Evolutionary conservation across 768 basidiomycete species (phyloP), one percentile per base, ranked within the genome.

Genomic region (Phlebiopsis flavidoalba): DNA sequence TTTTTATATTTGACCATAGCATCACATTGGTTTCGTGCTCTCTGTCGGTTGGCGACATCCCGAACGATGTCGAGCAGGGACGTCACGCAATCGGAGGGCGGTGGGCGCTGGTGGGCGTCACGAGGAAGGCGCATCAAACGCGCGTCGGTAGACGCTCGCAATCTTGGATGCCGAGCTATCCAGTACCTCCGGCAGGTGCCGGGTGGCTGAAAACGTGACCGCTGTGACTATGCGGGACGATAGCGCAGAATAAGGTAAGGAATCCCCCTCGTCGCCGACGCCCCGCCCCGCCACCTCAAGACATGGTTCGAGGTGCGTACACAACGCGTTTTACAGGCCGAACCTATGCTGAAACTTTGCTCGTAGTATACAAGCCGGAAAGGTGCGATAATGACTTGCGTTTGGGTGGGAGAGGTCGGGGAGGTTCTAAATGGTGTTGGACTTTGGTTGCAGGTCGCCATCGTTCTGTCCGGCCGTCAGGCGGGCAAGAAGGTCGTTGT

Each of bases 401-500:
- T 37, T 62, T 47, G 26, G 37, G 51, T 24, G 57, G 15, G n/a
- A 36, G 60, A 48, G 45, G 21, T 21, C 31, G n/a, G n/a, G n/a
- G 11, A 45, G 19, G 33, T 33, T n/a, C 14, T 24, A 37, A 57
- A 36, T 57, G 55, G 61, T 33, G 14, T 57, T 50, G 58, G 48
- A 40, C 56, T 35, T 53, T 24, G 26, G 57, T 17, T 14, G 4
- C 65, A 93, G 91, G 93, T 95, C 69, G 93, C 93, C 67, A 95
- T 98, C 79, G 87, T 98, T 76, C 92, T 98, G 74, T 92, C 95
- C 79, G 97, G 97, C 74, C 95, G 97, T 74, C 97, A 98, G 76
- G 97, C 97, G 66, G 97, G 97, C 73, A 94, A 93, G 83, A 99
- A 99, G 83, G 96, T 98, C 67, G 96, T 99, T 63, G 91, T 98